Evolutionary conservation across 805 yeast genomes (phyloP).

Genomic region (Wickerhamomyces subpelliculosus): DNA sequence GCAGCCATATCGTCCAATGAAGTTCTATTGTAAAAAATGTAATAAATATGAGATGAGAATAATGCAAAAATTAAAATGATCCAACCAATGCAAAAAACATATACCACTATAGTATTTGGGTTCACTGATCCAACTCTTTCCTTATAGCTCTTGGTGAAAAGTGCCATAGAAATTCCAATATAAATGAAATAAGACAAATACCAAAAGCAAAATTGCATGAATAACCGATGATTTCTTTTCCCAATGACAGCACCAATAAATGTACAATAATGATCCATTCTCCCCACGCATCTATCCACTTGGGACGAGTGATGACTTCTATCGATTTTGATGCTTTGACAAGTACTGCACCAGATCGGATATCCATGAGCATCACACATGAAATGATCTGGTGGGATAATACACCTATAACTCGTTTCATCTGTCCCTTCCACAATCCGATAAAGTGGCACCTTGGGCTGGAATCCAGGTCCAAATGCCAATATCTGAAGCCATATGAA

Average conservation of each 20-base stretch:
- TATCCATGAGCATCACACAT: constrained; percentile 66
- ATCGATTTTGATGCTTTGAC: constrained; percentile 57
- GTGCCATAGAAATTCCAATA: constrained; percentile 31
- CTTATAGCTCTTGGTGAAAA: constrained; percentile 23
- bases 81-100: constrained; percentile 38
- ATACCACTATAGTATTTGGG: constrained; percentile 43
- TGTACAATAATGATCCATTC: constrained; percentile 79
- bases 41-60: constrained; percentile 34
- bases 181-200: constrained; percentile 31
- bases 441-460: constrained; percentile 30
- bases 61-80: constrained; percentile 38
- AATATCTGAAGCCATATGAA: constrained; percentile 40
- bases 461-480: constrained; percentile 54
- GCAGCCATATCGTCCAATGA: constrained; percentile 51
- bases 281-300: constrained; percentile 51
- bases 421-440: constrained; percentile 19
- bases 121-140: constrained; percentile 25
- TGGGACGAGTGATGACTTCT: constrained; percentile 67
- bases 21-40: constrained; percentile 42
- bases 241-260: constrained; percentile 77
- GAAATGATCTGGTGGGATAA: constrained; percentile 51
- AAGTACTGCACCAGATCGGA: constrained; percentile 68
- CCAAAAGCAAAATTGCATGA: constrained; percentile 43
- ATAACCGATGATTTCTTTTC: constrained; percentile 51
- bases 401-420: constrained; percentile 17